Percentiles rank a stretch among this genome's conserved stretches.
These are phyloP conservation scores for Dioszegia crocea DNA, from an alignment of 768 basidiomycete genomes.

Conservation along the genomic window DNA sequence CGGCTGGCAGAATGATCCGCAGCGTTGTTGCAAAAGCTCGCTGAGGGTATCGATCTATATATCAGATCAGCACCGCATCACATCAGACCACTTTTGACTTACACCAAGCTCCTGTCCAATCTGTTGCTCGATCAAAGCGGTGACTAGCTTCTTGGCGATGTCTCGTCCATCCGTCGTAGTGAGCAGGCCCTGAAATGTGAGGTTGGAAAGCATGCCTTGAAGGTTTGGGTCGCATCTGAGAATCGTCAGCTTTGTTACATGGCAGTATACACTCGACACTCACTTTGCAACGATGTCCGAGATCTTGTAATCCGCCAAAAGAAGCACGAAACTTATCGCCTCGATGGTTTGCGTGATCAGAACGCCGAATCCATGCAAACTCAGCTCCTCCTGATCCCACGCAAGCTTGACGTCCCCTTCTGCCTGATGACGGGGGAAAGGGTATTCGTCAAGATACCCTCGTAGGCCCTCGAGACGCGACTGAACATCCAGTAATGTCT, in stretches of 20 bases:
- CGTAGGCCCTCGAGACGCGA: slow-evolving; percentile 30
- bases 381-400: slow-evolving; percentile 47
- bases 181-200: slow-evolving; percentile 84
- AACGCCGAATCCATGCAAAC: slow-evolving; percentile 44
- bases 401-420: slow-evolving; percentile 41
- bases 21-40: slow-evolving; percentile 86
- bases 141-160: slow-evolving; percentile 84
- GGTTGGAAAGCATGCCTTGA: slow-evolving; percentile 63
- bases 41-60: slow-evolving; percentile 89
- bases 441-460: slow-evolving; percentile 33
- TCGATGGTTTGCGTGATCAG: slow-evolving; percentile 84
- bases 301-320: slow-evolving; percentile 85
- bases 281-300: slow-evolving; percentile 78
- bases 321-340: slow-evolving; percentile 85
- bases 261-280: slow-evolving; percentile 38
- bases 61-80: neutral
- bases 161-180: slow-evolving; percentile 78
- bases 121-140: slow-evolving; percentile 94
- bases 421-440: slow-evolving; percentile 33
- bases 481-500: slow-evolving; percentile 19
- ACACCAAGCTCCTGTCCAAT: slow-evolving; percentile 95
- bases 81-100: slow-evolving; percentile 42
- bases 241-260: too few species aligned
- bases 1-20: slow-evolving; percentile 94
- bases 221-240: slow-evolving; percentile 54